Percentiles rank a stretch among this genome's conserved stretches.
Evolutionary conservation across 169 alveolate genomes (phyloP).

Genomic region (Eimeria nieschulzi): DNA sequence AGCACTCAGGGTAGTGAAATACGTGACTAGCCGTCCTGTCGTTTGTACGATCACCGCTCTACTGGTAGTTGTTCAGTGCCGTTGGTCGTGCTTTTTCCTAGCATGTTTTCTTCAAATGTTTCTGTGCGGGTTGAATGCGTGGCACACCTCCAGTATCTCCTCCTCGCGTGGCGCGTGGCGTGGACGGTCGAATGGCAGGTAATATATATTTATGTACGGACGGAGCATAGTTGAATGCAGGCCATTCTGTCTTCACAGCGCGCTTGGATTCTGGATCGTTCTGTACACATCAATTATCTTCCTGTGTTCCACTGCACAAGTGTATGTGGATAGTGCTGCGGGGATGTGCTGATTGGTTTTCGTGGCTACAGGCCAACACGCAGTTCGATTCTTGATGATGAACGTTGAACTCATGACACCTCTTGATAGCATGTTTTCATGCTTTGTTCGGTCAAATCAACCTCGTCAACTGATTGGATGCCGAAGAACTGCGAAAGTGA

Average conservation of each 20-base stretch:
- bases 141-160: constrained; percentile 54
- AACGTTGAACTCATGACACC: constrained; percentile 56
- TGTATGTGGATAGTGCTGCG: neutral
- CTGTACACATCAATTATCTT: neutral
- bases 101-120: too few species aligned
- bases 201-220: neutral
- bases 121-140: neutral
- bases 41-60: too few species aligned
- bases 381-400: neutral
- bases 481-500: too few species aligned
- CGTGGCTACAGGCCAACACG: too few species aligned
- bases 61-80: too few species aligned
- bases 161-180: constrained; percentile 43
- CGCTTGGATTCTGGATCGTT: constrained; percentile 61
- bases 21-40: too few species aligned
- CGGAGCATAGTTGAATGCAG: constrained; percentile 63
- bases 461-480: neutral
- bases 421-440: constrained; percentile 33
- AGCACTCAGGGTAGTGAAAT: too few species aligned
- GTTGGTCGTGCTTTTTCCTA: too few species aligned
- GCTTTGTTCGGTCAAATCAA: constrained; percentile 35
- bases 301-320: neutral
- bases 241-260: neutral
- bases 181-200: constrained; percentile 62
- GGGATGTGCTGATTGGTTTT: too few species aligned